Base-by-base conservation (phyloP, 1,284 basidiomycete genomes). In the Grifola frondosa region DNA sequence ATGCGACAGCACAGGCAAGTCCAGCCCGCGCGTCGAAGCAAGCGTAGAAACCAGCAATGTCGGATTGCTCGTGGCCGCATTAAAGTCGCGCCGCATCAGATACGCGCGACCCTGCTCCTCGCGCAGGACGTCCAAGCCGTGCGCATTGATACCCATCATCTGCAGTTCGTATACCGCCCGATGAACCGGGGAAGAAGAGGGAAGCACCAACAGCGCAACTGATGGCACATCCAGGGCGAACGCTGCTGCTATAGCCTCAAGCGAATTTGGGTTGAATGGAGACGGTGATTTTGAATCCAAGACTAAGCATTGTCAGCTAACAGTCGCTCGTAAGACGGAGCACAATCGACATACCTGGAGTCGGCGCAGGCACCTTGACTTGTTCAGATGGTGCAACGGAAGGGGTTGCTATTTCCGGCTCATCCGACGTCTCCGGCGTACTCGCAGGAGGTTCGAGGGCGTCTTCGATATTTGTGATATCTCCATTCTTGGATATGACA, bases 181-280 rank as follows among this genome's bases (percentile, higher is more conserved):
- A 35, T 73, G 72, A 19, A 88, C 74, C 0, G 82, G 70, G 12
- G 77, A 71, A 17, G 69, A 68, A 4, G 84, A 71, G 4, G 81
- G 81, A 26, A 89, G 59, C 15, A 88, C 80, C 11, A 89, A 67
- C 19, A 90, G 67, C 15, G 78, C 87, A 15, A 79, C 57, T 23
- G 73, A 72, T 15, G 83, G 80, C 13, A 90, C 87, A 48, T 88
- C 84, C 23, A 87, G 58, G 10, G 84, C 87, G 59, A 90, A 84
- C 3, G 73, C 69, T 13, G 78, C 74, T 7, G 82, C 85, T 35
- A 89, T 71, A 2, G 81, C 79, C 61, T 90, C 87, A 52, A 89
- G 57, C 19, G 71, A 62, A 48, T 70, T 67, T 3, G 74, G 67
- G 53, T 78, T 74, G 53, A 81, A 75, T 12, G 77, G 74, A 24